These are phyloP conservation scores for Neopestalotiopsis sp. DNA, from an alignment of 2,329 filamentous ascomycete species.

Conservation along the genomic window DNA sequence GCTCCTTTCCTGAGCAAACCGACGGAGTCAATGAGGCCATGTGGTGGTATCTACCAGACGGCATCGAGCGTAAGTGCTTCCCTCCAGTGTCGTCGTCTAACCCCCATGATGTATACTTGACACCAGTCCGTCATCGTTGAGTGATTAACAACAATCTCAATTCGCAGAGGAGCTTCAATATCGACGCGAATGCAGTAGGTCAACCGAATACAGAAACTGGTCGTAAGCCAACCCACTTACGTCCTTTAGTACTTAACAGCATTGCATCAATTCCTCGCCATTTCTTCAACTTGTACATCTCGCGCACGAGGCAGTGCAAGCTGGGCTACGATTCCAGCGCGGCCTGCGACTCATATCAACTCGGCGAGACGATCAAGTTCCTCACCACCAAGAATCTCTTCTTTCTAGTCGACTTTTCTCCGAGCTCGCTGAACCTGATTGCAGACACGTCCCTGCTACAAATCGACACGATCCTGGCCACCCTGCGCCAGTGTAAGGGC, in stretches of 20 bases:
- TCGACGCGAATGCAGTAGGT: slow-evolving; percentile 58
- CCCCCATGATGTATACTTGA: background rate
- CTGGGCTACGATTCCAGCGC: slow-evolving; percentile 75
- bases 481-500: slow-evolving; percentile 68
- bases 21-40: slow-evolving; percentile 42
- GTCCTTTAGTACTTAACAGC: slow-evolving; percentile 61
- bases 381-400: slow-evolving; percentile 66
- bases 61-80: slow-evolving; percentile 62
- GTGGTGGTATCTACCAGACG: slow-evolving; percentile 77
- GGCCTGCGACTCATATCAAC: slow-evolving; percentile 78
- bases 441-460: slow-evolving; percentile 62
- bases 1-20: slow-evolving; percentile 41
- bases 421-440: slow-evolving; percentile 48
- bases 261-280: slow-evolving; percentile 72
- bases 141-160: background rate
- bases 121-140: background rate
- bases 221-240: too few relatives aligned
- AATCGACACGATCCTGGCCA: slow-evolving; percentile 62
- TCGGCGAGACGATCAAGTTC: slow-evolving; percentile 79
- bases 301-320: slow-evolving; percentile 68
- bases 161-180: slow-evolving; percentile 66
- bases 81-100: background rate
- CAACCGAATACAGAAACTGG: too few relatives aligned
- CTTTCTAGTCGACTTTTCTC: slow-evolving; percentile 61
- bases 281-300: slow-evolving; percentile 71